Evolutionary conservation across 1,284 basidiomycete species (phyloP).

Genomic region (Austropuccinia psidii): DNA sequence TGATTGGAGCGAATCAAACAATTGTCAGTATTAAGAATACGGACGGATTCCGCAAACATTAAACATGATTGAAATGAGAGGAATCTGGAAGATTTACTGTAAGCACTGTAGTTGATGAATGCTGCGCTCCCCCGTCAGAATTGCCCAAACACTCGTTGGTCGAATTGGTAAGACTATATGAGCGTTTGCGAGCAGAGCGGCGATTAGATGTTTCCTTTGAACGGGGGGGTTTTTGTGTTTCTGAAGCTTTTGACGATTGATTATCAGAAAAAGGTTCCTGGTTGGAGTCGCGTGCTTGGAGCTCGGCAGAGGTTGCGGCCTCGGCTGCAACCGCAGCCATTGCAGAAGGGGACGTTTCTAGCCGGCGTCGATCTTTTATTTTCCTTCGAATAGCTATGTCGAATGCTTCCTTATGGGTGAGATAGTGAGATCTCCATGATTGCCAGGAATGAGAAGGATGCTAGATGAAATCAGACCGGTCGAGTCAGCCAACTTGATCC

Average conservation of each 20-base stretch:
- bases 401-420: background rate
- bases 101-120: background rate
- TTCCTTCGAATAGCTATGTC: background rate
- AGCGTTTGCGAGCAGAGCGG: background rate
- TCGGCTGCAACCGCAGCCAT: too few relatives aligned
- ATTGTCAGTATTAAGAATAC: background rate
- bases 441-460: slow-evolving; percentile 20
- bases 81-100: slow-evolving; percentile 3
- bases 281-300: background rate
- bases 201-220: background rate
- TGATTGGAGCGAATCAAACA: background rate
- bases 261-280: background rate
- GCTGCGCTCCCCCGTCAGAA: background rate
- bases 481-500: background rate
- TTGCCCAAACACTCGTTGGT: background rate
- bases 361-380: background rate
- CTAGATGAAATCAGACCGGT: background rate
- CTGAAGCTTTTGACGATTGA: too few relatives aligned
- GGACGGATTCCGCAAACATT: too few relatives aligned
- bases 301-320: too few relatives aligned
- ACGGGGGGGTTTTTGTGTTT: too few relatives aligned
- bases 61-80: background rate
- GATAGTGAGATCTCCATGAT: slow-evolving; percentile 22
- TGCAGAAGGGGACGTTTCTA: background rate
- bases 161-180: background rate